phyloP scores from a whole-genome alignment of 352 stramenopile genomes.

The Globisporangium okanoganense region DNA sequence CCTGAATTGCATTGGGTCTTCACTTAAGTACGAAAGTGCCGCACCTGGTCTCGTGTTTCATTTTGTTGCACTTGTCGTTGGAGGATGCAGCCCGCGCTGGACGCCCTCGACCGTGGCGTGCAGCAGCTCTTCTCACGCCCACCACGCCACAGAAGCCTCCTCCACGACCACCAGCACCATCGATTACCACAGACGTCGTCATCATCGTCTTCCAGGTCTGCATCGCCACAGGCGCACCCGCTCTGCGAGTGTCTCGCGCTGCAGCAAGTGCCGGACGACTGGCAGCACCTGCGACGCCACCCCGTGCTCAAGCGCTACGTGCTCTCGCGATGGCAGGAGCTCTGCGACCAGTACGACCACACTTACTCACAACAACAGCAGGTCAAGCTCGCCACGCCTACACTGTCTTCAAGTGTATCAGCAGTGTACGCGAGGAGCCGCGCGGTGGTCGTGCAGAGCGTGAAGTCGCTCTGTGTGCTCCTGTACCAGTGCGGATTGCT shows the following conservation, averaged over 20 bases:
- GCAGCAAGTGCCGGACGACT: conserved; percentile 11
- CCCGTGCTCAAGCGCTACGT: conserved; percentile 50
- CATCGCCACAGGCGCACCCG: conserved; percentile 16
- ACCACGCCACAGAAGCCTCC: background rate
- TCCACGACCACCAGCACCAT: background rate
- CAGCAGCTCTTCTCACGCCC: conserved; percentile 35
- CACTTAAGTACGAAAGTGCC: background rate
- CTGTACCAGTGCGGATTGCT: conserved; percentile 41
- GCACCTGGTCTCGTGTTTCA: background rate
- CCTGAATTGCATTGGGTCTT: too few species aligned
- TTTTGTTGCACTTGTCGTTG: background rate
- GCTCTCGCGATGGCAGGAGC: conserved; percentile 23
- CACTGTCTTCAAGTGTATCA: background rate
- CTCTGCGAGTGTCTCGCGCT: conserved; percentile 38
- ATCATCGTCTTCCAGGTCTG: background rate
- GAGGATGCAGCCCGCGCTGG: conserved; percentile 24
- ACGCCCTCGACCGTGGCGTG: conserved; percentile 29
- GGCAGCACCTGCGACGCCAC: conserved; percentile 29
- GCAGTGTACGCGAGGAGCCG: conserved; percentile 7
- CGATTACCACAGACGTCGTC: background rate
- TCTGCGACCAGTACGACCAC: conserved; percentile 19
- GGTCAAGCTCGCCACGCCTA: conserved; percentile 1
- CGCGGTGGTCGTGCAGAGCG: conserved; percentile 20
- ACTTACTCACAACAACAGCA: background rate
- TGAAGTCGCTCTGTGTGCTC: conserved; percentile 29